Base-by-base conservation (phyloP, 169 alveolate species). In the Plasmodium billcollinsi region DNA sequence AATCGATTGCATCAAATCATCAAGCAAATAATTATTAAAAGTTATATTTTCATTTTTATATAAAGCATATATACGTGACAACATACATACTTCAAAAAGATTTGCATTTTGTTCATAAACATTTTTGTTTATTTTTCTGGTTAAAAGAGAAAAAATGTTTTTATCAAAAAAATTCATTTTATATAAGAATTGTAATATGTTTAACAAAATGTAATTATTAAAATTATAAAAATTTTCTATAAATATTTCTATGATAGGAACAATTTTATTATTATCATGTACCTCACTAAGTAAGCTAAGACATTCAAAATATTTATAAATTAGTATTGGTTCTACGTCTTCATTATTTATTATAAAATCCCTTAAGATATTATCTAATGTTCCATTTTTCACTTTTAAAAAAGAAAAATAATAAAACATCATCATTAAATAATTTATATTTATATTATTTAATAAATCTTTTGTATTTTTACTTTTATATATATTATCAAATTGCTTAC, bases 21-120 rank as follows among this genome's bases (percentile, higher is more conserved):
- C 74, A 58, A 49, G 70, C 29, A 83, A 15, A 47, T 83, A 83
- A 12, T 69, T 83, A 69, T 21, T 67, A 18, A 83, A 83, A 6
- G 91, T 83, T 21, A 83, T 83, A 58, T 83, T 83, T 69, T 83
- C 80, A 15, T 49, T 83, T 56, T 83, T 83, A 54, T 83, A 83
- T 33, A 69, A 20, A 4, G 91, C 91, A 66, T 83, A 83, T 1
- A 50, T 45, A 3, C 74, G 67, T n/a, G 91, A 43, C 24, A 83
- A 62, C 85, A 83, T 56, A 45, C 91, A 83, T 33, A 83, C 18
- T 39, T 83, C 91, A 69, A 39, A 83, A 2, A 43, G 67, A 49
- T 83, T 83, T 7, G 85, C 91, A 20, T 83, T 83, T 72, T 83
- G 66, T 5, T 20, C 21, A 58, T 83, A 83, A n/a, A 83, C 61